Percentiles rank a stretch among this genome's conserved stretches.
phyloP scores from a whole-genome alignment of 495 filamentous ascomycete species.

The Penicillium maclennaniae region DNA sequence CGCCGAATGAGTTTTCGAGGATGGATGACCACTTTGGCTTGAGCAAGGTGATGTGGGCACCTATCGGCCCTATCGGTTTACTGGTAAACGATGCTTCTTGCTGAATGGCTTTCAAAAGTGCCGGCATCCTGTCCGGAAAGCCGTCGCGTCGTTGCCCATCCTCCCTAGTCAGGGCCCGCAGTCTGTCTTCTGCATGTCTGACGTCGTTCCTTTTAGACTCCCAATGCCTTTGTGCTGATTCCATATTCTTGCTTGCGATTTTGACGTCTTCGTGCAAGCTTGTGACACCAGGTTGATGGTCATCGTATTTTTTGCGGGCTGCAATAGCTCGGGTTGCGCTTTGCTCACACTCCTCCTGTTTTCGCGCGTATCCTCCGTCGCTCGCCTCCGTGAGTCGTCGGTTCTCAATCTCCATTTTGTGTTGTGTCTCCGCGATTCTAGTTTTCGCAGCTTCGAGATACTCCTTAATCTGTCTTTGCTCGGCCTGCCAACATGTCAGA shows the following conservation, averaged over 20 bases:
- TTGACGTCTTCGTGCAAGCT: constrained; percentile 35
- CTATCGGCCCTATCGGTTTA: constrained; percentile 82
- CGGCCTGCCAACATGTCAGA: constrained; percentile 28
- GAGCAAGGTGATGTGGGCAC: constrained; percentile 65
- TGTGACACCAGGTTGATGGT: constrained; percentile 25
- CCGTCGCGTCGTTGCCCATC: constrained; percentile 46
- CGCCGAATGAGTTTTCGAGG: constrained; percentile 69
- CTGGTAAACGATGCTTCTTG: constrained; percentile 60
- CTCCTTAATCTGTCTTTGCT: constrained; percentile 50
- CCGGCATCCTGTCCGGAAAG: constrained; percentile 59
- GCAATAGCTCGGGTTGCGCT: constrained; percentile 30
- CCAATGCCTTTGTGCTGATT: constrained; percentile 22
- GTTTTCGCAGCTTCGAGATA: constrained; percentile 41
- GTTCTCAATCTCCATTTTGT: constrained; percentile 45
- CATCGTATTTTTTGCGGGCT: constrained; percentile 28
- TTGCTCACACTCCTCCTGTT: constrained; percentile 44
- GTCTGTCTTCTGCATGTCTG: constrained; percentile 37
- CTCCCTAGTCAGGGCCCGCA: constrained; percentile 51
- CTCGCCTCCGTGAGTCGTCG: constrained; percentile 48
- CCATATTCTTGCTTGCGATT: constrained; percentile 30
- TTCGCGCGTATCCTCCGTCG: constrained; percentile 50
- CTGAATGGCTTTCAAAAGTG: constrained; percentile 63
- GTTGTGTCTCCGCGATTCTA: constrained; percentile 36
- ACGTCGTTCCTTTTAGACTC: constrained; percentile 36
- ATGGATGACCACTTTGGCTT: constrained; percentile 83